Percentiles rank a stretch among this genome's conserved stretches.
Evolutionary conservation across 768 basidiomycete species (phyloP).

Genomic region (Antrodiella citrinella): DNA sequence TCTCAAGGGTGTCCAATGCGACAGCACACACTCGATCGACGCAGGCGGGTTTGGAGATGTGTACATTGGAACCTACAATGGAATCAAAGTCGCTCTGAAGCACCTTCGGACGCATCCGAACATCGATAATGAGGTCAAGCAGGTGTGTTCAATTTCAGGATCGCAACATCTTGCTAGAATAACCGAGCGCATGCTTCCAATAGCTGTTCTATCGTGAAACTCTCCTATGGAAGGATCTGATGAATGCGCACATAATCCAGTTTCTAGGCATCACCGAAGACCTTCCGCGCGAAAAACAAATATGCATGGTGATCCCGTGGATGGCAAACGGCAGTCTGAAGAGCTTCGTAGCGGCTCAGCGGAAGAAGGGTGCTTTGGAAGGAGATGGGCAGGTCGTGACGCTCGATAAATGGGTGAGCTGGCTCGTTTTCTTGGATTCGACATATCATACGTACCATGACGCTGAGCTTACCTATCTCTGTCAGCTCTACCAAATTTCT

Average conservation of each 20-base stretch:
- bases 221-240: neutral
- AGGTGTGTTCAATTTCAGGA: neutral
- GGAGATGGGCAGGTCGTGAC: neutral
- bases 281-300: neutral
- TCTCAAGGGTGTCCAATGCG: neutral
- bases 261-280: neutral
- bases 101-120: neutral
- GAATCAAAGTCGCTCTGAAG: neutral
- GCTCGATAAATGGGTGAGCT: slow-evolving; percentile 1
- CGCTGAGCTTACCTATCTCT: neutral
- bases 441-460: neutral
- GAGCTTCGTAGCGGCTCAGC: neutral
- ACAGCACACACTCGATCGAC: too few relatives aligned
- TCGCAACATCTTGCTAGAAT: neutral
- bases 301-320: slow-evolving; percentile 8
- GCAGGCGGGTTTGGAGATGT: too few relatives aligned
- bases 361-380: neutral
- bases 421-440: too few relatives aligned
- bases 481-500: slow-evolving; percentile 4
- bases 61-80: neutral
- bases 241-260: neutral
- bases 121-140: neutral
- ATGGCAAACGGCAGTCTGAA: slow-evolving; percentile 6
- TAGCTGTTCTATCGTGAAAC: neutral
- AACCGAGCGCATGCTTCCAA: neutral